phyloP scores from a whole-genome alignment of 352 stramenopile genomes.

The Pythium biforme region DNA sequence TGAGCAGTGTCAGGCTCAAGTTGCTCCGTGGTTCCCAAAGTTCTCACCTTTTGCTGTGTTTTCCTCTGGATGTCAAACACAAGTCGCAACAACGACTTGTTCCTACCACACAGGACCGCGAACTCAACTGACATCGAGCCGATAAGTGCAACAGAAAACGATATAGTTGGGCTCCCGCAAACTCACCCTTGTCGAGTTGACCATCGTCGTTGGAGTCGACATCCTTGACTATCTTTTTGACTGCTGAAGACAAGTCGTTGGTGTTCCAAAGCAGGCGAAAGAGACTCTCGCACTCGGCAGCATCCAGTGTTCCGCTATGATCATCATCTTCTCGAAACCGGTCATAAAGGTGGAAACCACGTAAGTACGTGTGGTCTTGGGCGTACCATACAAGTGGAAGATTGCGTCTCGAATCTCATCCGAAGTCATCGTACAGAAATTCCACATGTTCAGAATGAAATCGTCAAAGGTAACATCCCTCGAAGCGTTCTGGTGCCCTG shows the following conservation, averaged over 20 bases:
- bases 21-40: background rate
- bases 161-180: background rate
- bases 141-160: background rate
- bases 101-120: constrained; percentile 33
- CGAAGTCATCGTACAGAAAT: constrained; percentile 51
- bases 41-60: constrained; percentile 29
- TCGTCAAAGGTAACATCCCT: constrained; percentile 51
- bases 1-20: background rate
- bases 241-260: constrained; percentile 32
- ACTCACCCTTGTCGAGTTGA: constrained; percentile 31
- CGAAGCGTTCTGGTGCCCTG: constrained; percentile 42
- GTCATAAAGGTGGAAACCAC: background rate
- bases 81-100: constrained; percentile 40
- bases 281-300: constrained; percentile 48
- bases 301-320: constrained; percentile 40
- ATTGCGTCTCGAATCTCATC: constrained; percentile 39
- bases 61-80: constrained; percentile 39
- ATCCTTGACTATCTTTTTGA: constrained; percentile 35
- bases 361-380: no score
- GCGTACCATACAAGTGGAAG: constrained; percentile 47
- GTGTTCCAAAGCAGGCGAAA: constrained; percentile 54
- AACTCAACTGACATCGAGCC: constrained; percentile 35
- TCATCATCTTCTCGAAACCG: constrained; percentile 37
- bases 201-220: constrained; percentile 36
- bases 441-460: constrained; percentile 61